Percentiles rank a stretch among this genome's conserved stretches.
These are phyloP conservation scores for Chrysoporthe deuterocubensis DNA, from an alignment of 2,329 filamentous ascomycete genomes.

Conservation along the genomic window DNA sequence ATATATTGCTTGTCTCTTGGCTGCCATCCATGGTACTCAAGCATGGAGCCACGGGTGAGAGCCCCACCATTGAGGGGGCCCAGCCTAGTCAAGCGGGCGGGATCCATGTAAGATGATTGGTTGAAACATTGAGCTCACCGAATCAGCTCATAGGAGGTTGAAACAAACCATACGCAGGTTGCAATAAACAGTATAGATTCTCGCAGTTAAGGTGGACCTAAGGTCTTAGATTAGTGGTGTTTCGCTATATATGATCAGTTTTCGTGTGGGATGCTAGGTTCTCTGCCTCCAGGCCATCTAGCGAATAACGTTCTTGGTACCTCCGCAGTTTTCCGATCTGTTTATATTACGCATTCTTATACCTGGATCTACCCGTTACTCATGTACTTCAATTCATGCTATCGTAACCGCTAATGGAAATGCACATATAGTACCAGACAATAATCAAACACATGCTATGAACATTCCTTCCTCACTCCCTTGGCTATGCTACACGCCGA, in stretches of 20 bases:
- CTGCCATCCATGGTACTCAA: too few species aligned
- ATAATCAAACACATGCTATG: not conserved
- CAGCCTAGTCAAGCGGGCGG: not conserved
- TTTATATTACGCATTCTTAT: not conserved
- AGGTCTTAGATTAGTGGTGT: not conserved
- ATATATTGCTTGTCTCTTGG: too few species aligned
- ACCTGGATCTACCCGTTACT: not conserved
- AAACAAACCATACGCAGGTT: too few species aligned
- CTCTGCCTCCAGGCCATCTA: too few species aligned
- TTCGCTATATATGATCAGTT: not conserved
- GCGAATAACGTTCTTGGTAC: not conserved
- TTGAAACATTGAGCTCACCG: not conserved
- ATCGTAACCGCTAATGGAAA: not conserved
- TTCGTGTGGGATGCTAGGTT: not conserved
- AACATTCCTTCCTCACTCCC: not conserved
- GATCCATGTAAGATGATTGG: conserved; percentile 18
- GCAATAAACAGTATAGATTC: too few species aligned
- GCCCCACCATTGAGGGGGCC: too few species aligned
- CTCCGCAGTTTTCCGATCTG: not conserved
- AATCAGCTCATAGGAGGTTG: not conserved
- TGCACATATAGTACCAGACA: not conserved
- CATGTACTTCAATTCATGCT: not conserved
- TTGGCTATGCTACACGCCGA: not conserved
- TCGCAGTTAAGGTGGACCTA: not conserved
- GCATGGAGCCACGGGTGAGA: not conserved